Base-by-base conservation (phyloP, 73 alveolate species). In the Tetrahymena thermophila region DNA sequence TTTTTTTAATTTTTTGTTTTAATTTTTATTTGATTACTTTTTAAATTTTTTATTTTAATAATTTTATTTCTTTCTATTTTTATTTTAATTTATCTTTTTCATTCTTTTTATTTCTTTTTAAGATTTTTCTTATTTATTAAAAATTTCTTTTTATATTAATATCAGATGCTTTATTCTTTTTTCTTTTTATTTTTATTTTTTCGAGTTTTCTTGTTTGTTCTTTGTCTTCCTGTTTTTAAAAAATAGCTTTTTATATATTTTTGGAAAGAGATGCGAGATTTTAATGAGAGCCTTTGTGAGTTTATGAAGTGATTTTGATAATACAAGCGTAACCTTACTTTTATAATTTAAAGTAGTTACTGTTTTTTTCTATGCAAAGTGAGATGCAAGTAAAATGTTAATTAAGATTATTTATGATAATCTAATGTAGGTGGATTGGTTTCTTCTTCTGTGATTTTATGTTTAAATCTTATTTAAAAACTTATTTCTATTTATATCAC, bases 321-420 rank as follows among this genome's bases (percentile, higher is more conserved):
- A n/a, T 71, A 71, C 89, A 71, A 71, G 89, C 89, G 89, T 71
- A 71, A 71, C 89, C 89, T 71, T 71, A 71, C 89, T 71, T 71
- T 71, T 71, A 71, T 71, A 0, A 71, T 71, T 71, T 71, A 71
- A 71, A 71, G 89, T 71, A 71, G 89, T 71, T 71, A 71, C 89
- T 71, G 37, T 71, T 71, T 71, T n/a, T n/a, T 71, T 71, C 1
- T 9, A 34, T 25, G 13, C 31, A 71, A 71, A 71, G 38, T 71
- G 89, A 71, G 37, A 13, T 28, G 89, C 89, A 71, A 71, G 35
- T 71, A 28, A 71, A 71, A 50, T 50, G 28, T 50, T 0, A 43
- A 50, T 50, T 1, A 8, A 50, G 28, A 50, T 50, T 16, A 50
- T 50, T 21, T 50, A 19, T 50, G 31, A 50, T 40, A 40, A 40